Base-by-base conservation (phyloP, 768 basidiomycete genomes). In the Mrakia gelida region DNA sequence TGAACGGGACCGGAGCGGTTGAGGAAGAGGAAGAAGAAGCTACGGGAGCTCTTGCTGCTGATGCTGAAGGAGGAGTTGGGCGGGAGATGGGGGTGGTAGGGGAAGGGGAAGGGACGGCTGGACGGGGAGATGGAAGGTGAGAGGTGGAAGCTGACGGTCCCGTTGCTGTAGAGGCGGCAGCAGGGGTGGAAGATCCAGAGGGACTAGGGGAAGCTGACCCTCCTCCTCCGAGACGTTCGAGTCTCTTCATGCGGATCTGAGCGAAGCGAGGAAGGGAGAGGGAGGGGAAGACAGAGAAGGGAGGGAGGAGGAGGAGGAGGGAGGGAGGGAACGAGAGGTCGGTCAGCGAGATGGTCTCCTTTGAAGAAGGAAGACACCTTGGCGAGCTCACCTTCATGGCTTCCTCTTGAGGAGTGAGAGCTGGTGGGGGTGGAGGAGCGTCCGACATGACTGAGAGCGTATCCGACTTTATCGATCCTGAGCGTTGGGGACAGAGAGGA, bases 221-320 rank as follows among this genome's bases (percentile, higher is more conserved):
- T 30, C 85, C 81, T 56, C 82, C 86, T 82, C 92, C 91, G 11
- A 98, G 87, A 83, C 92, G 93, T 45, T 92, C 94, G 73, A 98
- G 88, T 76, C 95, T 90, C 85, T 96, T 96, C 84, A 93, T 86
- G 80, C 94, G 92, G 83, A 97, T 96, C 95, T 96, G 73, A n/a
- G 6, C 21, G 52, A 30, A 3, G 38, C 34, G 34, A 68, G 23
- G 65, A 13, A 26, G 65, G 26, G 23, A 45, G 67, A 18, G 26
- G 32, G 67, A 45, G 38, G 10, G 67, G 59, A 2, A 52, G 18
- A 16, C 1, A 45, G 45, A 13, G 11, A 13, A 10, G 11, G 45
- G 11, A 13, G 11, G 45, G 7, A 45, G 49, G 49, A 13, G 18
- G 18, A 7, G 49, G 49, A 52, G 49, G 49, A 52, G 49, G 49